A percentile compares a stretch with the other conserved stretches of the same genome.
Evolutionary conservation across 78 protist species (phyloP).

Genomic region (Monocercomonoides exilis): DNA sequence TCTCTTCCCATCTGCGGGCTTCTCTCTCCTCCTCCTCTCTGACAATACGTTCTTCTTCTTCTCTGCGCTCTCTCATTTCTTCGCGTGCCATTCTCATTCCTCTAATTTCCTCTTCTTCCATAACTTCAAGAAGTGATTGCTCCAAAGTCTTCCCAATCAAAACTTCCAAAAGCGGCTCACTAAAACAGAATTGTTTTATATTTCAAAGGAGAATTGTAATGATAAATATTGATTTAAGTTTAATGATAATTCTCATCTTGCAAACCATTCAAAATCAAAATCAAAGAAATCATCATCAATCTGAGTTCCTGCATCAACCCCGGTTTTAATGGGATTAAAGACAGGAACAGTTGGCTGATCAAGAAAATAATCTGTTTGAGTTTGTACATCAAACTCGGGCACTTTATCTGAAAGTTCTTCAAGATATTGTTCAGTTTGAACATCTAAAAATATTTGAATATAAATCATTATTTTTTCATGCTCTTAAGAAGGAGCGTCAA

Average conservation of each 20-base stretch:
- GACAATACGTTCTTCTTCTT: slow-evolving; percentile 50
- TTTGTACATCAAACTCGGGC: slow-evolving; percentile 29
- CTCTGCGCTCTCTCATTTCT: slow-evolving; percentile 43
- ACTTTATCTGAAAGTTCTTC: slow-evolving; percentile 39
- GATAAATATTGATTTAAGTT: no score
- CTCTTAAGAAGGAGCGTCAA: neutral
- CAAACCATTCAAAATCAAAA: slow-evolving; percentile 67
- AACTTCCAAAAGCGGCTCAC: slow-evolving; percentile 72
- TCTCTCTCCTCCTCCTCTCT: slow-evolving; percentile 70
- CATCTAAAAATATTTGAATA: neutral
- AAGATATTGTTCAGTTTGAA: slow-evolving; percentile 54
- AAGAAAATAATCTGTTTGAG: slow-evolving; percentile 64
- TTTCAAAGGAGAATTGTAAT: no score
- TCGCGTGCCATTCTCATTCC: slow-evolving; percentile 45
- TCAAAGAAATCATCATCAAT: slow-evolving; percentile 72
- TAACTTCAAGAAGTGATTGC: slow-evolving; percentile 65
- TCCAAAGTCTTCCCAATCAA: slow-evolving; percentile 70
- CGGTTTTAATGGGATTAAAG: slow-evolving; percentile 56
- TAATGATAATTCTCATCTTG: no score
- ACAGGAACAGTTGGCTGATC: slow-evolving; percentile 60
- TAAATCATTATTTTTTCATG: neutral
- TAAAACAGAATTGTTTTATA: neutral
- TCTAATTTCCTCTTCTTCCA: slow-evolving; percentile 75
- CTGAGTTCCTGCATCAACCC: slow-evolving; percentile 56
- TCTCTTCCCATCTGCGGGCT: slow-evolving; percentile 58